Evolutionary conservation across 108 stramenopile species (phyloP).

Genomic region (Cyclotella distinguenda): DNA sequence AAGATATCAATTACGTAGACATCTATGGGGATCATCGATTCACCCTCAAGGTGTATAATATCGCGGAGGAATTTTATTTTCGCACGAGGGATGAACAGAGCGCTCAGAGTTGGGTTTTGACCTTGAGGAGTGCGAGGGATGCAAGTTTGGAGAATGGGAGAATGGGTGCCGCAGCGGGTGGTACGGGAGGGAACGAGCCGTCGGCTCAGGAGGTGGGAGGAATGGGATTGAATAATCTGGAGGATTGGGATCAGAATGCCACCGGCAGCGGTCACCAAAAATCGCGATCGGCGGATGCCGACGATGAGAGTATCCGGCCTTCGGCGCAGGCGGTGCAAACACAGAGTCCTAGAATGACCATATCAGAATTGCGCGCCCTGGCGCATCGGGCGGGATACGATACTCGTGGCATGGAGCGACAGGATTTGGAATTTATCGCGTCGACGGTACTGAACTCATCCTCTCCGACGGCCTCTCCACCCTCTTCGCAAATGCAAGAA

Average conservation of each 20-base stretch:
- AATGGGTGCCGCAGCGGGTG: neutral
- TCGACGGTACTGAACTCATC: conserved; percentile 14
- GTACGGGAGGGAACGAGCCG: conserved; percentile 18
- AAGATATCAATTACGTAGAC: conserved; percentile 68
- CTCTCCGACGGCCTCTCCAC: conserved; percentile 9
- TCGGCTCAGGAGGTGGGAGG: conserved; percentile 38
- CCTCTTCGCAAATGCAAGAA: conserved; percentile 6
- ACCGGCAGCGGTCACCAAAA: neutral
- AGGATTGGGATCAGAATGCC: conserved; percentile 38
- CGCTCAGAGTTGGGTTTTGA: conserved; percentile 78
- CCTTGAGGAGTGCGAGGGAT: conserved; percentile 56
- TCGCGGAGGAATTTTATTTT: conserved; percentile 81
- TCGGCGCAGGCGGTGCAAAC: conserved; percentile 11
- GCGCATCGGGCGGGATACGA: conserved; percentile 79
- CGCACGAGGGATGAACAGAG: conserved; percentile 60
- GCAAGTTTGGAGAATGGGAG: conserved; percentile 42
- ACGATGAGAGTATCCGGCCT: conserved; percentile 14
- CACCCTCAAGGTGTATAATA: conserved; percentile 72
- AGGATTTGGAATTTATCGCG: conserved; percentile 70
- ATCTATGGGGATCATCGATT: conserved; percentile 76
- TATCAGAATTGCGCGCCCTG: conserved; percentile 78
- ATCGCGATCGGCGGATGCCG: conserved; percentile 1
- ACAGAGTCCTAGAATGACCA: conserved; percentile 44
- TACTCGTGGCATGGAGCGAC: conserved; percentile 84
- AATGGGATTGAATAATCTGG: conserved; percentile 45